Evolutionary conservation across 305 asterid genomes (phyloP).

Genomic region (Rubia tinctorum): DNA sequence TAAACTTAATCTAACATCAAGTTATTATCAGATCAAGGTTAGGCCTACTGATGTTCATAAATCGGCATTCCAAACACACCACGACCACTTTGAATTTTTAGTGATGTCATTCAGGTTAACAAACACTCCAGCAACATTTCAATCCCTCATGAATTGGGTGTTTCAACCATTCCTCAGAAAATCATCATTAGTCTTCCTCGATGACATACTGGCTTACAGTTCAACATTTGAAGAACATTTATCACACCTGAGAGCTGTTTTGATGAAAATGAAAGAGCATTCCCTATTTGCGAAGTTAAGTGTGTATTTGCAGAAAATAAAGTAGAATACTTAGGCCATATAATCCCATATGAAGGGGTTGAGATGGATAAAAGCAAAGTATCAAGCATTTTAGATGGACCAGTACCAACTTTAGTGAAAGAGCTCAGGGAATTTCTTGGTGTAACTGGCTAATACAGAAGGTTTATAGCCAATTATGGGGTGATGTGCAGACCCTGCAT

Average conservation of each 20-base stretch:
- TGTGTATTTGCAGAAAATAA: not conserved
- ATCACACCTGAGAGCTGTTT: not conserved
- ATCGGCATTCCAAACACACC: too few relatives aligned
- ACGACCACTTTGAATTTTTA: too few relatives aligned
- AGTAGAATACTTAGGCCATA: not conserved
- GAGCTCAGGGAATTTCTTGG: not conserved
- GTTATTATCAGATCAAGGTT: too few relatives aligned
- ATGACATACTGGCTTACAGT: not conserved
- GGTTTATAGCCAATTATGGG: too few relatives aligned
- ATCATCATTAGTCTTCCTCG: too few relatives aligned
- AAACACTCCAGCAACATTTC: not conserved
- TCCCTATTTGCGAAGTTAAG: not conserved
- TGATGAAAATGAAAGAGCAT: not conserved
- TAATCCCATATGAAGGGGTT: not conserved
- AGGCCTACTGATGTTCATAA: too few relatives aligned
- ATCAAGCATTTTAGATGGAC: not conserved
- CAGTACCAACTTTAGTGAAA: not conserved
- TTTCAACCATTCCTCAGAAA: too few relatives aligned
- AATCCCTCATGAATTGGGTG: not conserved
- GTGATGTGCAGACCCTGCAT: too few relatives aligned
- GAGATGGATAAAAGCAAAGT: not conserved
- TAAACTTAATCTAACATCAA: too few relatives aligned
- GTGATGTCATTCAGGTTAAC: too few relatives aligned
- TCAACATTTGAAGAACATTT: not conserved
- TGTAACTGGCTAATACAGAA: too few relatives aligned